A percentile compares a stretch with the other conserved stretches of the same genome.
These are phyloP conservation scores for Pseudozyma tsukubaensis DNA, from an alignment of 1,284 basidiomycete genomes.

Conservation along the genomic window DNA sequence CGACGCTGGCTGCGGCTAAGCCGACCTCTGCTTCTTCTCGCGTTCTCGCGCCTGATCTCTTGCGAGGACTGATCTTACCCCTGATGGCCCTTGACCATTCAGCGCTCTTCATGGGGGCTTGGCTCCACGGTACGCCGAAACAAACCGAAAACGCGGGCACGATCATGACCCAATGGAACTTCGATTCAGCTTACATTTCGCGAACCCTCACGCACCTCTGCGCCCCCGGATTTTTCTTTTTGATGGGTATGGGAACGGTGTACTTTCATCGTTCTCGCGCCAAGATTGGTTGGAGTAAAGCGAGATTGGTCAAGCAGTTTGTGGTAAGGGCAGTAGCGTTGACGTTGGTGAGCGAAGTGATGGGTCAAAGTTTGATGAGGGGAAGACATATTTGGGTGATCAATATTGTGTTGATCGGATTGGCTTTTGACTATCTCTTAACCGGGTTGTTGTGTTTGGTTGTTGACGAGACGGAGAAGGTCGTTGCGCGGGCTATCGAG, in stretches of 20 bases:
- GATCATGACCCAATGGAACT: conserved; percentile 35
- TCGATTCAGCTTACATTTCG: conserved; percentile 25
- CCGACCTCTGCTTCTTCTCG: conserved; percentile 25
- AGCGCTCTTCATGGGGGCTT: conserved; percentile 42
- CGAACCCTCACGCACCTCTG: conserved; percentile 52
- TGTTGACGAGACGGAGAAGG: conserved; percentile 20
- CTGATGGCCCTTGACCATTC: conserved; percentile 58
- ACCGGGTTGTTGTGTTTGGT: conserved; percentile 39
- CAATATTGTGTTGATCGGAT: conserved; percentile 52
- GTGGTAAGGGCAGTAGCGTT: conserved; percentile 33
- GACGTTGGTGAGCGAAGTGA: conserved; percentile 42
- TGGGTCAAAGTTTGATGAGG: conserved; percentile 28
- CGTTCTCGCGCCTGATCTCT: conserved; percentile 52
- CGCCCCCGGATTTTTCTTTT: conserved; percentile 54
- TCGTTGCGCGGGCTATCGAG: conserved; percentile 18
- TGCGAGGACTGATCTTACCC: conserved; percentile 54
- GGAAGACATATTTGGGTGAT: conserved; percentile 18
- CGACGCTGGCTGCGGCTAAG: conserved; percentile 5
- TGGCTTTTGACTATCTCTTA: conserved; percentile 52
- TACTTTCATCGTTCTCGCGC: conserved; percentile 44
- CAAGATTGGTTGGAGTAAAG: conserved; percentile 26
- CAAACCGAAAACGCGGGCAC: conserved; percentile 38
- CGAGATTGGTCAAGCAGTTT: conserved; percentile 32
- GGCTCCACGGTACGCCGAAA: conserved; percentile 48
- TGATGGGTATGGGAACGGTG: conserved; percentile 56